Percentiles rank a stretch among this genome's conserved stretches.
Conservation (phyloP, 2,329 filamentous ascomycete genomes). For the Sarocladium oryzae region DNA sequence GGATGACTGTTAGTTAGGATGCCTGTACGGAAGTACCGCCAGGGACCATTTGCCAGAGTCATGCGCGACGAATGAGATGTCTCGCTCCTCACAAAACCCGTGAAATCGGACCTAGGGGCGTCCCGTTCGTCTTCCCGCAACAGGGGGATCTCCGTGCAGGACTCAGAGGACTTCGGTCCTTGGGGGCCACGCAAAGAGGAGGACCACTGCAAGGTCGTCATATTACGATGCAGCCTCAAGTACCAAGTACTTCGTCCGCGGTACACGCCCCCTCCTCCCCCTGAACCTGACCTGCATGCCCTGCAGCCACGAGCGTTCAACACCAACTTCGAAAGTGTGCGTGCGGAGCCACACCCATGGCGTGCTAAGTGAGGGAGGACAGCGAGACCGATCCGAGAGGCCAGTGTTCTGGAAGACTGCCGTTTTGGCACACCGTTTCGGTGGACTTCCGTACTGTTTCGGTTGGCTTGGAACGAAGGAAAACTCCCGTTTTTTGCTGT, state of each 20-base stretch:
- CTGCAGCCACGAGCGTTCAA: background rate
- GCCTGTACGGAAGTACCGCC: background rate
- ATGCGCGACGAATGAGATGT: background rate
- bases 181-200: too few relatives aligned
- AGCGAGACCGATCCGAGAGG: too few relatives aligned
- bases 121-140: slow-evolving; percentile 4
- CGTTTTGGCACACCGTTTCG: background rate
- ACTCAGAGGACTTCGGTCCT: background rate
- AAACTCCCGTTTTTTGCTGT: slow-evolving; percentile 1
- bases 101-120: slow-evolving; percentile 5
- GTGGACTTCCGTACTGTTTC: background rate
- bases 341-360: background rate
- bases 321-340: background rate
- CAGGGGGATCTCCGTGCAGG: background rate
- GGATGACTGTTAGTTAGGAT: background rate
- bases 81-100: background rate
- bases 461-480: background rate
- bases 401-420: background rate
- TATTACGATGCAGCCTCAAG: background rate
- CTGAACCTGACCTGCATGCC: background rate
- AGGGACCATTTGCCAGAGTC: background rate
- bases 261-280: background rate
- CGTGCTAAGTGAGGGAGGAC: too few relatives aligned
- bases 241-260: slow-evolving; percentile 3
- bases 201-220: too few relatives aligned